Conservation (phyloP, 352 stramenopile species). For the Globisporangium parvum region DNA sequence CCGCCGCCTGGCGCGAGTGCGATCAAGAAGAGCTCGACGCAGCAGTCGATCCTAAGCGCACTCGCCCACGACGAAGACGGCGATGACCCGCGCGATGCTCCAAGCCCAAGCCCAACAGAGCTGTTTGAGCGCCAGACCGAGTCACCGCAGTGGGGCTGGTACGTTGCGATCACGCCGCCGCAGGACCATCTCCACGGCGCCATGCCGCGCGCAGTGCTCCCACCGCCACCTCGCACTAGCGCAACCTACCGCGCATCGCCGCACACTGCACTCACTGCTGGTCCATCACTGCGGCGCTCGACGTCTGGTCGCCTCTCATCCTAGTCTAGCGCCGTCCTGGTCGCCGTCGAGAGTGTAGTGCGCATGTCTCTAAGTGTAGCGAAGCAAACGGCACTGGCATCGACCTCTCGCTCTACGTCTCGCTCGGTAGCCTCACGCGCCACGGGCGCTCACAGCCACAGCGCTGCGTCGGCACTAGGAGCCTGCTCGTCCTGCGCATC, state of each 20-base stretch:
- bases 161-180: constrained; percentile 79
- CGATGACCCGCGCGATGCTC: neutral
- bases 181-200: constrained; percentile 43
- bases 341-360: neutral
- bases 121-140: constrained; percentile 36
- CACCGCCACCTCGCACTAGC: constrained; percentile 2
- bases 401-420: neutral
- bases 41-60: constrained; percentile 9
- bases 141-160: constrained; percentile 85
- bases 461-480: neutral
- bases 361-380: neutral
- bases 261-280: neutral
- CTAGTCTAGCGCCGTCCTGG: neutral
- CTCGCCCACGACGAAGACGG: constrained; percentile 8
- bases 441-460: neutral
- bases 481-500: neutral
- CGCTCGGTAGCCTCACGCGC: too few species aligned
- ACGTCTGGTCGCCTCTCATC: constrained; percentile 27
- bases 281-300: constrained; percentile 18
- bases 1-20: constrained; percentile 1
- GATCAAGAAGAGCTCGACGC: constrained; percentile 10
- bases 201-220: constrained; percentile 14
- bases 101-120: too few species aligned
- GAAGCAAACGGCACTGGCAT: neutral
- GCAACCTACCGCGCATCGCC: neutral